Conservation (phyloP, 306 rosid species). For the Vigna radiata region DNA sequence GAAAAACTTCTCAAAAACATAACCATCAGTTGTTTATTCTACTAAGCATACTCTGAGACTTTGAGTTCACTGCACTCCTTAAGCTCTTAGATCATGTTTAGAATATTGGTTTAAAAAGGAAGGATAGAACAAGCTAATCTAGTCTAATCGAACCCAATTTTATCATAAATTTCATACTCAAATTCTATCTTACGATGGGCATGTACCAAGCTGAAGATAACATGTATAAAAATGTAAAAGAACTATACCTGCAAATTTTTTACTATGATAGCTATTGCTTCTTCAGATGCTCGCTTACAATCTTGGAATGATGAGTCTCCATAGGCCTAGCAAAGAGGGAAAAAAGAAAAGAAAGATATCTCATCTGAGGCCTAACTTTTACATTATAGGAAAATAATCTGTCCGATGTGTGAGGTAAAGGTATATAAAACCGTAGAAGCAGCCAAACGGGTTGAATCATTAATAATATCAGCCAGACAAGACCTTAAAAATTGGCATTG, state of each 20-base stretch:
- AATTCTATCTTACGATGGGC: background rate
- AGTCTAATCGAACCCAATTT: background rate
- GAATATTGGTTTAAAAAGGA: background rate
- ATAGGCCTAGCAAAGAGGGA: slow-evolving; percentile 59
- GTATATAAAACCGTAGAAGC: background rate
- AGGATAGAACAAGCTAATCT: background rate
- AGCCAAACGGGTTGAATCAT: slow-evolving; percentile 34
- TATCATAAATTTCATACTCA: background rate
- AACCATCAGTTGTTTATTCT: slow-evolving; percentile 23
- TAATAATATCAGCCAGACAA: slow-evolving; percentile 21
- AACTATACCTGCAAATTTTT: slow-evolving; percentile 74
- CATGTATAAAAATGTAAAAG: slow-evolving; percentile 16
- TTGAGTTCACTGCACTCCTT: slow-evolving; percentile 1
- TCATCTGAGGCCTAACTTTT: slow-evolving; percentile 22
- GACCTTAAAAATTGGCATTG: slow-evolving; percentile 94
- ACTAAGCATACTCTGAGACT: slow-evolving; percentile 5
- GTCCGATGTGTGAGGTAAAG: background rate
- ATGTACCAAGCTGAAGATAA: slow-evolving; percentile 3
- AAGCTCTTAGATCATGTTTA: background rate
- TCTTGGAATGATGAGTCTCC: slow-evolving; percentile 91
- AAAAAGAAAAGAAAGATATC: background rate
- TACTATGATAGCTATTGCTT: slow-evolving; percentile 72
- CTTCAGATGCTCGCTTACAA: slow-evolving; percentile 92
- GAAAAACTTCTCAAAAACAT: slow-evolving; percentile 12
- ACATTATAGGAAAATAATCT: background rate